Evolutionary conservation across 768 basidiomycete genomes (phyloP).

Genomic region (Tylopilus subfusipes): DNA sequence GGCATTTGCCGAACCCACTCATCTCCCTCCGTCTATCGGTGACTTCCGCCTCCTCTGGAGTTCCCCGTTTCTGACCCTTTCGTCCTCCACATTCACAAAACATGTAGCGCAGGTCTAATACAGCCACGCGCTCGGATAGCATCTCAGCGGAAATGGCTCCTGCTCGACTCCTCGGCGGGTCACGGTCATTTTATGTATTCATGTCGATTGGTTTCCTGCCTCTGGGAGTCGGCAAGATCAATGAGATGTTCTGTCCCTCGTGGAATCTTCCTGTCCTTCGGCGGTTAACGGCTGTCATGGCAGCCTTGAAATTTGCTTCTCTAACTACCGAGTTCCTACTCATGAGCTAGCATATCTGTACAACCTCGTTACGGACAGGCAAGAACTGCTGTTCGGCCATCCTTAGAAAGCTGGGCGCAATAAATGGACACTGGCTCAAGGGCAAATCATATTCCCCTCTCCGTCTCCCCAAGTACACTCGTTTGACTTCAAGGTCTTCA

Average conservation of each 20-base stretch:
- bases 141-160: no score
- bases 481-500: background rate
- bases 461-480: background rate
- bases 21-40: slow-evolving; percentile 5
- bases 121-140: background rate
- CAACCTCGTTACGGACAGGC: background rate
- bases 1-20: background rate
- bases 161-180: background rate
- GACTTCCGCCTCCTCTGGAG: background rate
- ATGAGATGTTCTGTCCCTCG: background rate
- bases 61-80: background rate
- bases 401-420: background rate
- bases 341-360: background rate
- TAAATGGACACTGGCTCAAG: background rate
- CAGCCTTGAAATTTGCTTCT: background rate
- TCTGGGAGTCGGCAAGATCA: background rate
- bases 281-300: background rate
- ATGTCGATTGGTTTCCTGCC: background rate
- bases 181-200: background rate
- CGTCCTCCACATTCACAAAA: background rate
- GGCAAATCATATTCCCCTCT: background rate
- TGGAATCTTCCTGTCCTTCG: background rate
- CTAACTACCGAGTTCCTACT: background rate
- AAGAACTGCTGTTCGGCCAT: background rate
- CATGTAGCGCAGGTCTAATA: background rate